These are phyloP conservation scores for Lyophyllum decastes DNA, from an alignment of 768 basidiomycete species.

Conservation along the genomic window DNA sequence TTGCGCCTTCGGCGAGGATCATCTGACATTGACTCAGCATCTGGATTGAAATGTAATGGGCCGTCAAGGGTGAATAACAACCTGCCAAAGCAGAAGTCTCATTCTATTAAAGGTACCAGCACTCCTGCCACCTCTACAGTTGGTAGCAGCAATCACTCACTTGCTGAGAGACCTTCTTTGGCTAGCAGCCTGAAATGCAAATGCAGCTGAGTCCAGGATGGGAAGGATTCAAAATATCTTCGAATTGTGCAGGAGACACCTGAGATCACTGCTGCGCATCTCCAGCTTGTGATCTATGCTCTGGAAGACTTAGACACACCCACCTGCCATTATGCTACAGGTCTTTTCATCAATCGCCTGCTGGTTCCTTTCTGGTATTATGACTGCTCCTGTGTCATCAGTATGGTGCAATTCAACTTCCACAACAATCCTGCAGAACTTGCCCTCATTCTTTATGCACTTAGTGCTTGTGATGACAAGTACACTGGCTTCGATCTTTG, in stretches of 20 bases:
- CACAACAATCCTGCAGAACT: constrained; percentile 14
- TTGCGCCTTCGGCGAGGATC: not conserved
- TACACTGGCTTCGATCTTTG: constrained; percentile 10
- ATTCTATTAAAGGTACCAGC: not conserved
- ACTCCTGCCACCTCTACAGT: not conserved
- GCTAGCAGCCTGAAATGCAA: constrained; percentile 1
- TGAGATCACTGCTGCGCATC: not conserved
- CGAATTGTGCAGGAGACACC: not conserved
- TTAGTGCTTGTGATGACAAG: constrained; percentile 10
- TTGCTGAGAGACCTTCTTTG: not conserved
- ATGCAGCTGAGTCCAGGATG: not conserved
- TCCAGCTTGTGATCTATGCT: not conserved
- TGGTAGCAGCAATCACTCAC: too few relatives aligned
- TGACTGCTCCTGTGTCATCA: constrained; percentile 23
- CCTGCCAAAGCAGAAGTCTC: too few relatives aligned
- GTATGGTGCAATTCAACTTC: constrained; percentile 20
- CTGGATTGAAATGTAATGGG: not conserved
- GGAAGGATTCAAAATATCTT: not conserved
- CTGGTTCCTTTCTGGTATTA: constrained; percentile 26
- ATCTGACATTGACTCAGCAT: not conserved
- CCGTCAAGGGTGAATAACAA: too few relatives aligned
- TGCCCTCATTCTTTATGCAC: constrained; percentile 19
- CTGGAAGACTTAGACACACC: constrained; percentile 11
- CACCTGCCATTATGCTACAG: constrained; percentile 18
- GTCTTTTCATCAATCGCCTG: constrained; percentile 21